phyloP scores from a whole-genome alignment of 208 protist species.

The Kentomonas sorsogonicus region DNA sequence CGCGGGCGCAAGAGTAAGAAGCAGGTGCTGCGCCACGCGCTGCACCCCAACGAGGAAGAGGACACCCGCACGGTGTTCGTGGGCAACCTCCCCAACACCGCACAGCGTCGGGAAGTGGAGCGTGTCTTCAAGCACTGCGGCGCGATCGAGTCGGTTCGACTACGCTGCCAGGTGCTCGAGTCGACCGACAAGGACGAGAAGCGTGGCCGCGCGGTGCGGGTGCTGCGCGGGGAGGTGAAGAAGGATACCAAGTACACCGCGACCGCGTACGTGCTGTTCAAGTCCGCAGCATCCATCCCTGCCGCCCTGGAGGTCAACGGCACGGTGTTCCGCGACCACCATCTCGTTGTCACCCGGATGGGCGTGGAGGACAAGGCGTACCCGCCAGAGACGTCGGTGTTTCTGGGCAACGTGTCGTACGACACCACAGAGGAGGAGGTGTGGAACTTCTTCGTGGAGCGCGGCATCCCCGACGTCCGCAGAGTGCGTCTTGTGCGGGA shows the following conservation, averaged over 20 bases:
- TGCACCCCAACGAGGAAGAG: slow-evolving; percentile 81
- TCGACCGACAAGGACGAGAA: slow-evolving; percentile 31
- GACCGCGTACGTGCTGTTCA: slow-evolving; percentile 84
- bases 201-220: slow-evolving; percentile 78
- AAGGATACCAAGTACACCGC: slow-evolving; percentile 78
- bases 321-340: slow-evolving; percentile 64
- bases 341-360: slow-evolving; percentile 80
- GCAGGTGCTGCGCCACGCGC: slow-evolving; percentile 61
- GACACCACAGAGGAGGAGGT: slow-evolving; percentile 76
- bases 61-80: slow-evolving; percentile 87
- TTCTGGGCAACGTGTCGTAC: slow-evolving; percentile 87
- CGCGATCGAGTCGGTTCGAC: slow-evolving; percentile 63
- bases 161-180: slow-evolving; percentile 76
- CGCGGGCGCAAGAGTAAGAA: slow-evolving; percentile 45
- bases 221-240: slow-evolving; percentile 80
- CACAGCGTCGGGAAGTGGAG: slow-evolving; percentile 53
- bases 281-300: slow-evolving; percentile 13
- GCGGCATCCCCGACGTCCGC: slow-evolving; percentile 73
- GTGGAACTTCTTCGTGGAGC: slow-evolving; percentile 77
- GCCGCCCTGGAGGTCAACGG: slow-evolving; percentile 53
- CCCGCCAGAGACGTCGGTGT: slow-evolving; percentile 81
- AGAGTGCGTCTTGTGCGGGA: slow-evolving; percentile 83
- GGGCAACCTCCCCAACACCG: slow-evolving; percentile 86
- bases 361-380: slow-evolving; percentile 57
- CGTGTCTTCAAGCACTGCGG: slow-evolving; percentile 82